Evolutionary conservation across 2,329 filamentous ascomycete species (phyloP).

Genomic region (Monilinia vaccinii-corymbosi): DNA sequence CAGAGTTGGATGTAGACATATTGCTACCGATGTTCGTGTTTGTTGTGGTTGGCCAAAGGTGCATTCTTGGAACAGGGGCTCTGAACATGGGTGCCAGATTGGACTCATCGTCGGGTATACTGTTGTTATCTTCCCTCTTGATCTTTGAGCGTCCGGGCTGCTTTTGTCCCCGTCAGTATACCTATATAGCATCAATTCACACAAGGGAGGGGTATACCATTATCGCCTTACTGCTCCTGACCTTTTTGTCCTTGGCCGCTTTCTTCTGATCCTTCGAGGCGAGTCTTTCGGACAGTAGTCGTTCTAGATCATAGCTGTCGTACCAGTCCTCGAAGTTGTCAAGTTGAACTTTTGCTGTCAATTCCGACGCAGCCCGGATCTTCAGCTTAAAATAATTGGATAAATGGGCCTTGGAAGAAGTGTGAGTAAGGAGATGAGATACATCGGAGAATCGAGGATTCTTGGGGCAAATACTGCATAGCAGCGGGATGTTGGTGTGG

Average conservation of each 20-base stretch:
- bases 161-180: background rate
- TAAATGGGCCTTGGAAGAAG: slow-evolving; percentile 87
- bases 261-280: slow-evolving; percentile 65
- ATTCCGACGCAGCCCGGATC: slow-evolving; percentile 59
- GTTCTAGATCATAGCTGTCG: slow-evolving; percentile 57
- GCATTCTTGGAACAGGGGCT: slow-evolving; percentile 28
- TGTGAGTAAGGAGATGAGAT: slow-evolving; percentile 85
- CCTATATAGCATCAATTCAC: background rate
- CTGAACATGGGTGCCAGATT: slow-evolving; percentile 19
- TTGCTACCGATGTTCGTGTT: background rate
- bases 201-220: background rate
- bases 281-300: slow-evolving; percentile 69
- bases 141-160: background rate
- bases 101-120: slow-evolving; percentile 3
- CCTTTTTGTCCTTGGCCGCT: slow-evolving; percentile 28
- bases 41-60: slow-evolving; percentile 20
- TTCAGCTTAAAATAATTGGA: slow-evolving; percentile 75
- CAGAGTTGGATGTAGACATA: slow-evolving; percentile 5
- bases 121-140: slow-evolving; percentile 15
- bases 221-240: slow-evolving; percentile 12
- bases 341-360: slow-evolving; percentile 52
- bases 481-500: slow-evolving; percentile 48
- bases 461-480: slow-evolving; percentile 77
- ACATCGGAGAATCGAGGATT: slow-evolving; percentile 77
- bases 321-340: slow-evolving; percentile 74